Evolutionary conservation across 148 eudicot genomes (phyloP).

Genomic region (Rhododendron henanense): DNA sequence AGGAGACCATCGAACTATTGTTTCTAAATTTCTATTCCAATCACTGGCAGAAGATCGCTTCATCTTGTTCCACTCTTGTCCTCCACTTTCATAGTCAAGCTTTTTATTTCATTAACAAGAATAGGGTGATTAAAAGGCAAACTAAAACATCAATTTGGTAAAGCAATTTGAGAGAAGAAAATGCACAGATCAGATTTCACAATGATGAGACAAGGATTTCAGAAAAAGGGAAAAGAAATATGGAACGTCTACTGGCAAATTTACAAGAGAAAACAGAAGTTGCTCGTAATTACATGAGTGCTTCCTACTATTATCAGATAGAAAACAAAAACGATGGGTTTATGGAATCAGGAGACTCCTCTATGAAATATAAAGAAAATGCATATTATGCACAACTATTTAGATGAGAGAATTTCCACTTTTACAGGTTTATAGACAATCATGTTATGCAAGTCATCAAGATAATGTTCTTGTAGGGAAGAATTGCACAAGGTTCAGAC

Average conservation of each 20-base stretch:
- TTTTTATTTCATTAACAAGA: constrained; percentile 22
- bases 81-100: constrained; percentile 77
- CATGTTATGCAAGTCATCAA: background rate
- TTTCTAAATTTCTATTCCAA: constrained; percentile 66
- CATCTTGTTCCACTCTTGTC: constrained; percentile 49
- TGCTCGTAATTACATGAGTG: background rate
- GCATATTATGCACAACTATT: background rate
- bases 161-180: background rate
- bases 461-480: background rate
- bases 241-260: background rate
- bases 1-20: constrained; percentile 83
- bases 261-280: background rate
- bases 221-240: background rate
- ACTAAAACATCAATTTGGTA: background rate
- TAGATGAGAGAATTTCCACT: background rate
- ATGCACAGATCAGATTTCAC: background rate
- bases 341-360: background rate
- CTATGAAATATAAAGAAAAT: background rate
- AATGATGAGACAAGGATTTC: background rate
- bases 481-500: background rate
- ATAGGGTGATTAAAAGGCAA: background rate
- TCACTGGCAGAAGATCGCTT: constrained; percentile 51
- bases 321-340: background rate
- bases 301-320: background rate
- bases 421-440: background rate